Evolutionary conservation across 164 flowering plant species (phyloP).

Genomic region (Annona squamosa): DNA sequence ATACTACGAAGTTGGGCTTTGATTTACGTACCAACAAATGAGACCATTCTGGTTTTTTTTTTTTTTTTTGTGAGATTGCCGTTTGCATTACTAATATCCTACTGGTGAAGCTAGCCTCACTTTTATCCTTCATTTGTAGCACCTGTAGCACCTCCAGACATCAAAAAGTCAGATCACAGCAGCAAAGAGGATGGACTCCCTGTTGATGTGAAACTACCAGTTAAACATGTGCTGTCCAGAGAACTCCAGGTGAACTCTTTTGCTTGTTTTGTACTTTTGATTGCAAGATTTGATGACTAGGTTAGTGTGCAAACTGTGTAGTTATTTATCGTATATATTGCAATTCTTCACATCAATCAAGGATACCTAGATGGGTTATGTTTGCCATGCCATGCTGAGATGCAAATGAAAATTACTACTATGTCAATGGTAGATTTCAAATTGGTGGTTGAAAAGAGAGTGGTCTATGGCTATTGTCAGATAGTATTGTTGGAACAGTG

Average conservation of each 20-base stretch:
- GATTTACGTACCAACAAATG: background rate
- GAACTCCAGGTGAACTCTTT: constrained; percentile 70
- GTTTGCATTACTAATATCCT: background rate
- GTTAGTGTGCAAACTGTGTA: background rate
- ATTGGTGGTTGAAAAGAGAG: background rate
- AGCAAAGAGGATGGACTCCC: constrained; percentile 61
- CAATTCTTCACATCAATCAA: background rate
- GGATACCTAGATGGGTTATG: background rate
- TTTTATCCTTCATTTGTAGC: constrained; percentile 24
- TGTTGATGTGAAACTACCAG: constrained; percentile 73
- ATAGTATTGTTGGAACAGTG: background rate
- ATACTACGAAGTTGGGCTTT: too few relatives aligned
- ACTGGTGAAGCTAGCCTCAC: constrained; percentile 6
- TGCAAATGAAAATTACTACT: background rate
- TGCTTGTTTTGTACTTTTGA: background rate
- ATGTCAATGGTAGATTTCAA: background rate
- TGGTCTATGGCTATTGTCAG: background rate
- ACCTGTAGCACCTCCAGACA: constrained; percentile 54
- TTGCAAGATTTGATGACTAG: background rate
- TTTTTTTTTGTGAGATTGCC: background rate
- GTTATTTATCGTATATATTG: background rate
- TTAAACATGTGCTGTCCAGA: constrained; percentile 80
- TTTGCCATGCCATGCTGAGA: background rate
- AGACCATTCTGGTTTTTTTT: background rate
- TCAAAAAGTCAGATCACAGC: constrained; percentile 39